Evolutionary conservation across 1,284 basidiomycete genomes (phyloP), one percentile per base, ranked within the genome.

Genomic region (Moesziomyces sp.): DNA sequence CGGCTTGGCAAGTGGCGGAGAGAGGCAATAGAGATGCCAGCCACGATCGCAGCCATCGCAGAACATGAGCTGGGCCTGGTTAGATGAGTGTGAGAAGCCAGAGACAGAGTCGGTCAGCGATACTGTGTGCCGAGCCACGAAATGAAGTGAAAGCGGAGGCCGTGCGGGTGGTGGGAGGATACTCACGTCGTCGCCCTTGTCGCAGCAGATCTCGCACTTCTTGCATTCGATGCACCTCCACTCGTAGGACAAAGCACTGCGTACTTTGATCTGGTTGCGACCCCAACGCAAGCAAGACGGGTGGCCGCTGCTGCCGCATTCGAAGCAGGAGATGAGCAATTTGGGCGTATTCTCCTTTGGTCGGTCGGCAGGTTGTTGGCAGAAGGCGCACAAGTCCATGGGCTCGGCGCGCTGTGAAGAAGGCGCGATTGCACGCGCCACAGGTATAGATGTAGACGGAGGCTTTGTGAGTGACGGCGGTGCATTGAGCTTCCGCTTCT

Each of bases 221-320:
- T 97, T 98, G 87, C 96, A 98, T 76, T 96, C 93, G 55, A 90
- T 88, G 83, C 96, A 99, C 72, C 89, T 88, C 96, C 96, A 99
- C 30, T 88, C 86, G 83, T 95, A 96, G 11, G 66, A 69, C 52
- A 54, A 35, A 18, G 56, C 89, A 86, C 49, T 88, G 88, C 14
- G 88, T 23, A 73, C 85, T 78, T 62, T 84, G 83, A 58, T 91
- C 85, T 61, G 89, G 9, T 52, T 65, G 46, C 71, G 60, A 7
- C 76, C 78, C 72, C 77, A 81, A 18, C 72, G 64, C 55, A 85
- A 74, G 67, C 84, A 83, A n/a, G 73, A 62, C 35, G 81, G 76
- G 58, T 85, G 84, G 16, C 82, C 84, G 45, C 77, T 78, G 51
- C 80, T 83, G 11, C 84, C 83, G 58, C 84, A 85, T 52, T 83